phyloP scores from a whole-genome alignment of 129 eudicot species.

The Heracleum sosnowskyi region DNA sequence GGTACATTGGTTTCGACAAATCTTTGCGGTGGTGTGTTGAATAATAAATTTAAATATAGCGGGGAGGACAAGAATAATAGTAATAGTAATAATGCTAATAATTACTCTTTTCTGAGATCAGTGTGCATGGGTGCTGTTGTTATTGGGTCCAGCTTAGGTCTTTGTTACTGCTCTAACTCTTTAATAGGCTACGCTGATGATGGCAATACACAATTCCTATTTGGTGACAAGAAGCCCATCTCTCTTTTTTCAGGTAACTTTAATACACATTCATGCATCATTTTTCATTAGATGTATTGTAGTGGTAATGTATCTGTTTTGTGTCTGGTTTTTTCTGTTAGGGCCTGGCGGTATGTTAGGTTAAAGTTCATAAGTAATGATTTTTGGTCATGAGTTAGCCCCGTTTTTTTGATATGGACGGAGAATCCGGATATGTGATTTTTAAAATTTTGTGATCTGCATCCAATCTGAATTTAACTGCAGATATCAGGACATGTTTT shows the following conservation, averaged over 20 bases:
- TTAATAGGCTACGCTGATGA: slow-evolving; percentile 53
- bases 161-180: background rate
- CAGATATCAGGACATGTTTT: too few relatives aligned
- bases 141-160: slow-evolving; percentile 14
- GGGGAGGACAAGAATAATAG: background rate
- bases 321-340: too few relatives aligned
- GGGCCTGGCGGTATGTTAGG: too few relatives aligned
- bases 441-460: too few relatives aligned
- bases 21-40: background rate
- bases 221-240: slow-evolving; percentile 33
- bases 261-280: background rate
- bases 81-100: background rate
- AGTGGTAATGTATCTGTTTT: too few relatives aligned
- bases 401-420: too few relatives aligned
- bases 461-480: too few relatives aligned
- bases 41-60: background rate
- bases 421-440: too few relatives aligned
- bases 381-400: too few relatives aligned
- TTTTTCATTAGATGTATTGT: background rate
- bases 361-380: too few relatives aligned
- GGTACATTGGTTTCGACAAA: slow-evolving; percentile 8
- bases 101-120: slow-evolving; percentile 21
- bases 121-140: slow-evolving; percentile 37
- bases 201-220: background rate
- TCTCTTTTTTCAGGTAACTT: slow-evolving; percentile 44